Conservation (phyloP, 2,329 filamentous ascomycete species). For the Nothophoma quercina region DNA sequence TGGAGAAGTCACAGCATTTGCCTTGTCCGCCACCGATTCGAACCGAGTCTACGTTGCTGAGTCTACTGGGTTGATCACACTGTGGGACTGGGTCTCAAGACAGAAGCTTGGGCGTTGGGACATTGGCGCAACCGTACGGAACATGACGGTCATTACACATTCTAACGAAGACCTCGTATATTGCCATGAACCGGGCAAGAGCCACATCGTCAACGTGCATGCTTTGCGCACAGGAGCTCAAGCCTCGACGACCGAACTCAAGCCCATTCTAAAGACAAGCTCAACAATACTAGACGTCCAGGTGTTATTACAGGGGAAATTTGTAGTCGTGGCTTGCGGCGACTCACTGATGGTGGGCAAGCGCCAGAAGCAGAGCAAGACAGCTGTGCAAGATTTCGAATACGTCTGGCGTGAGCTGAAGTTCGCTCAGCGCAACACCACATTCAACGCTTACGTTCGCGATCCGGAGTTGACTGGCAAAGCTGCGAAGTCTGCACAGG, state of each 20-base stretch:
- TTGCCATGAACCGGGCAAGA: conserved; percentile 49
- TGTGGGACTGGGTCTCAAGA: conserved; percentile 66
- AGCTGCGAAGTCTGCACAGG: conserved; percentile 42
- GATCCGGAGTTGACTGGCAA: conserved; percentile 63
- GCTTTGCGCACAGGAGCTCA: conserved; percentile 41
- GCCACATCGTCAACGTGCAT: conserved; percentile 50
- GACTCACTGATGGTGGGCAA: conserved; percentile 69
- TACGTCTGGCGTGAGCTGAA: conserved; percentile 64
- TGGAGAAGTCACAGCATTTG: conserved; percentile 58
- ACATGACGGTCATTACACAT: conserved; percentile 41
- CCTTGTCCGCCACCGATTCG: conserved; percentile 59
- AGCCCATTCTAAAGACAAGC: conserved; percentile 47
- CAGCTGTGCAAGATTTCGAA: conserved; percentile 48
- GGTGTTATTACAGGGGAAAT: conserved; percentile 62
- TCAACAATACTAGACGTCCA: conserved; percentile 49
- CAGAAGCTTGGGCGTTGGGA: conserved; percentile 54
- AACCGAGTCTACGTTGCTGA: conserved; percentile 63
- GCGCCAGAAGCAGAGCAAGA: conserved; percentile 44
- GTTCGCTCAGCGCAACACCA: conserved; percentile 66
- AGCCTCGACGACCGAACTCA: conserved; percentile 40
- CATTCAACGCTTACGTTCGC: conserved; percentile 42
- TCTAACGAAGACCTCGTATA: conserved; percentile 49
- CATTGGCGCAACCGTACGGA: conserved; percentile 46
- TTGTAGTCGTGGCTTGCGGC: conserved; percentile 64
- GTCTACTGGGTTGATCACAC: conserved; percentile 58